These are phyloP conservation scores for Nannizzia gypsea DNA, from an alignment of 2,329 filamentous ascomycete species.

Conservation along the genomic window DNA sequence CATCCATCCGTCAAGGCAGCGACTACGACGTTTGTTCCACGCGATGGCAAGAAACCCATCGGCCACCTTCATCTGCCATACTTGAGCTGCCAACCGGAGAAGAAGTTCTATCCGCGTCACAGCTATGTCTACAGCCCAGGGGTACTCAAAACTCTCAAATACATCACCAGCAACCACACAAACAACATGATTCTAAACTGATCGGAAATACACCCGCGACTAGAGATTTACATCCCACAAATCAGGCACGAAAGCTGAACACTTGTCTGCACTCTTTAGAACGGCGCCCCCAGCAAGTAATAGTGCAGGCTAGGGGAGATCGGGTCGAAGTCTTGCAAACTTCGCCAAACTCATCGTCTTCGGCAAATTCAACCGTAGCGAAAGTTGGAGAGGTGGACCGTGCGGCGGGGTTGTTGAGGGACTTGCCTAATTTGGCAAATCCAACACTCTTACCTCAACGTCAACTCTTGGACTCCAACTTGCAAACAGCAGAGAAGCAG, in stretches of 20 bases:
- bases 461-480: slow-evolving; percentile 1
- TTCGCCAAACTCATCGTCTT: not conserved
- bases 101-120: slow-evolving; percentile 5
- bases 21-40: not conserved
- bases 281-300: not conserved
- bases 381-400: not conserved
- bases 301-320: too few relatives aligned
- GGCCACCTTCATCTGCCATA: slow-evolving; percentile 2
- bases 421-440: slow-evolving; percentile 8
- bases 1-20: not conserved
- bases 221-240: not conserved
- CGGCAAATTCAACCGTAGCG: not conserved
- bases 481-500: not conserved
- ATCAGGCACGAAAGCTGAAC: too few relatives aligned
- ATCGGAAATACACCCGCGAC: too few relatives aligned
- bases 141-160: not conserved
- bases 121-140: not conserved
- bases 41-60: not conserved
- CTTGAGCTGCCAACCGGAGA: slow-evolving; percentile 5
- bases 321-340: not conserved
- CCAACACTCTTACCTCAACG: slow-evolving; percentile 9
- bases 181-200: not conserved
- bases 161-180: not conserved
- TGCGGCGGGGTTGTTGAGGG: not conserved
- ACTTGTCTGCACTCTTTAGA: too few relatives aligned